Conservation (phyloP, 2,329 filamentous ascomycete species). For the Akanthomyces lecanii region DNA sequence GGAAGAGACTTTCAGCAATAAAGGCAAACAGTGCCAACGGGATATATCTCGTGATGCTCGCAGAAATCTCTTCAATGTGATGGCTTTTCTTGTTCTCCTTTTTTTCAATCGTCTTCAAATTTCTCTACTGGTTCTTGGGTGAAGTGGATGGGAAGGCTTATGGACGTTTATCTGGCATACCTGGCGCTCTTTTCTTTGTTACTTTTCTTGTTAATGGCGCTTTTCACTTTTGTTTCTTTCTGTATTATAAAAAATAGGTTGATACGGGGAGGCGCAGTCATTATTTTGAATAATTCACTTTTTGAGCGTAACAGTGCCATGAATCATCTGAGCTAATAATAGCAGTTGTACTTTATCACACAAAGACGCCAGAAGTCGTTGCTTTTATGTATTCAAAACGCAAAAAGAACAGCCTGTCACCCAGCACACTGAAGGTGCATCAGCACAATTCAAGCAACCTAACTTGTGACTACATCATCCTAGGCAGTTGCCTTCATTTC, state of each 20-base stretch:
- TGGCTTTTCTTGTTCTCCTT: neutral
- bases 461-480: neutral
- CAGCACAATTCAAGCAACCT: neutral
- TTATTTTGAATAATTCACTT: neutral
- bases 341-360: neutral
- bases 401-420: neutral
- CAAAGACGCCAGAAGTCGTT: neutral
- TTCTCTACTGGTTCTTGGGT: neutral
- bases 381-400: neutral
- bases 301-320: neutral
- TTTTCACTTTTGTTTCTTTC: constrained; percentile 4
- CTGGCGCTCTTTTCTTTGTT: constrained; percentile 12
- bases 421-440: neutral
- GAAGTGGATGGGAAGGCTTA: neutral
- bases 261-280: neutral
- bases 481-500: neutral
- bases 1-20: constrained; percentile 29
- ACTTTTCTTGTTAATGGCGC: constrained; percentile 1
- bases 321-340: too few relatives aligned
- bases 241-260: constrained; percentile 11
- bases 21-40: neutral
- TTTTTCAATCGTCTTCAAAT: neutral
- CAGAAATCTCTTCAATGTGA: neutral
- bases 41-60: neutral
- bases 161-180: constrained; percentile 2